phyloP scores from a whole-genome alignment of 768 basidiomycete genomes.

The Amanita polypyramis region DNA sequence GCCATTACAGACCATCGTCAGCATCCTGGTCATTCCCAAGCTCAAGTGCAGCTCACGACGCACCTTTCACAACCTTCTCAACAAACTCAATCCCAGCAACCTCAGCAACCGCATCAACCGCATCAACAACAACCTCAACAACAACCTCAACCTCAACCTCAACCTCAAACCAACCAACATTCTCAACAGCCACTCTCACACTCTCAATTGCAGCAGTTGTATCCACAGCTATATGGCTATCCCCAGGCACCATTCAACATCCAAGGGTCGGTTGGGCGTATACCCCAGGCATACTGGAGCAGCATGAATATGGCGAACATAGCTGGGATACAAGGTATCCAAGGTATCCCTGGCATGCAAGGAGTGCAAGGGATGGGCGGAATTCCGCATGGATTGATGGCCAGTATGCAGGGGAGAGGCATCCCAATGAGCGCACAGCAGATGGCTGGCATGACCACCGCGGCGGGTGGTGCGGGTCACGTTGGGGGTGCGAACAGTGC shows the following conservation, averaged over 20 bases:
- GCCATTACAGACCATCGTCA: background rate
- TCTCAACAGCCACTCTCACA: conserved; percentile 11
- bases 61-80: background rate
- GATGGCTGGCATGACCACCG: conserved; percentile 1
- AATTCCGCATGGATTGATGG: conserved; percentile 3
- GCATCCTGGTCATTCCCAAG: background rate
- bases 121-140: conserved; percentile 11
- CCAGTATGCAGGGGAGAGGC: conserved; percentile 8
- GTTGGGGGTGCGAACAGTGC: background rate
- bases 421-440: conserved; percentile 8
- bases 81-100: background rate
- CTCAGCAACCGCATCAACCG: background rate
- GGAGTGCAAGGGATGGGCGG: conserved; percentile 7
- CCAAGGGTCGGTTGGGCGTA: background rate
- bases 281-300: background rate
- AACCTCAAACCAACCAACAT: conserved; percentile 4
- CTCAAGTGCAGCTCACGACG: background rate
- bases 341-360: conserved; percentile 1
- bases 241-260: conserved; percentile 4
- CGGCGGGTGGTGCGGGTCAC: background rate
- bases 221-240: conserved; percentile 10
- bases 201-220: conserved; percentile 12
- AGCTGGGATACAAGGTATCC: background rate
- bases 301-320: conserved; percentile 1
- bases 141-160: conserved; percentile 2